Evolutionary conservation across 2,329 filamentous ascomycete genomes (phyloP).

Genomic region (Exserohilum turcica): DNA sequence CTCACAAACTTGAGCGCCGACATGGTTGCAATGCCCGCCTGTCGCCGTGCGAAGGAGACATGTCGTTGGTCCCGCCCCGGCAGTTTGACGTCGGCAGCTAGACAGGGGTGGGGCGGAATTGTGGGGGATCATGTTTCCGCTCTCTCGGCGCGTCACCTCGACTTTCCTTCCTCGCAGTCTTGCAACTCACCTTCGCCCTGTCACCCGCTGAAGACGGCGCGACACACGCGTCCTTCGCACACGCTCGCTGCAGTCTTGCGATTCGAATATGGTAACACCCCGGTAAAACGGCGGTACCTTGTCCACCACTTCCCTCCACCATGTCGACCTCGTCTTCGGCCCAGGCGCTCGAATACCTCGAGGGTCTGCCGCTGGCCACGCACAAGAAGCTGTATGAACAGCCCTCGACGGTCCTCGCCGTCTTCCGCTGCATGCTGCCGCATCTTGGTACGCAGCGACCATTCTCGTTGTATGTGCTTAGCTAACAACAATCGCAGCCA

Average conservation of each 20-base stretch:
- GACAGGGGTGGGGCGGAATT: slow-evolving; percentile 28
- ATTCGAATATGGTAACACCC: slow-evolving; percentile 42
- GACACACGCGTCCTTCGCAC: slow-evolving; percentile 18
- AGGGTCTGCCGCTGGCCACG: slow-evolving; percentile 85
- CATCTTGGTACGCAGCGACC: slow-evolving; percentile 68
- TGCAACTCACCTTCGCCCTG: slow-evolving; percentile 10
- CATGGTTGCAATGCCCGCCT: slow-evolving; percentile 25
- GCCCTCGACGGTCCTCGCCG: slow-evolving; percentile 90
- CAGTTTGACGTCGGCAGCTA: slow-evolving; percentile 25
- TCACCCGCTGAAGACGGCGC: slow-evolving; percentile 4
- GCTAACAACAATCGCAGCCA: slow-evolving; percentile 62
- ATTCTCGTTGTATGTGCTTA: background rate
- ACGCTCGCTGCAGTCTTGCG: background rate
- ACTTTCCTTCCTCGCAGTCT: too few species aligned
- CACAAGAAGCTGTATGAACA: slow-evolving; percentile 94
- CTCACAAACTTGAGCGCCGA: slow-evolving; percentile 65
- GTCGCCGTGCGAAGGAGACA: slow-evolving; percentile 24
- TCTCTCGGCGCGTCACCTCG: slow-evolving; percentile 32
- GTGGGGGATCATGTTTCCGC: slow-evolving; percentile 20
- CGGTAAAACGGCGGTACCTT: slow-evolving; percentile 16
- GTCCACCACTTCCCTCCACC: slow-evolving; percentile 46
- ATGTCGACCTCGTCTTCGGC: slow-evolving; percentile 61
- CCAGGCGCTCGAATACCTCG: slow-evolving; percentile 84
- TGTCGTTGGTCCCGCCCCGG: slow-evolving; percentile 29
- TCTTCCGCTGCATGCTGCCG: slow-evolving; percentile 96